Evolutionary conservation across 2,329 filamentous ascomycete species (phyloP).

Genomic region (Bipolaris oryzae): DNA sequence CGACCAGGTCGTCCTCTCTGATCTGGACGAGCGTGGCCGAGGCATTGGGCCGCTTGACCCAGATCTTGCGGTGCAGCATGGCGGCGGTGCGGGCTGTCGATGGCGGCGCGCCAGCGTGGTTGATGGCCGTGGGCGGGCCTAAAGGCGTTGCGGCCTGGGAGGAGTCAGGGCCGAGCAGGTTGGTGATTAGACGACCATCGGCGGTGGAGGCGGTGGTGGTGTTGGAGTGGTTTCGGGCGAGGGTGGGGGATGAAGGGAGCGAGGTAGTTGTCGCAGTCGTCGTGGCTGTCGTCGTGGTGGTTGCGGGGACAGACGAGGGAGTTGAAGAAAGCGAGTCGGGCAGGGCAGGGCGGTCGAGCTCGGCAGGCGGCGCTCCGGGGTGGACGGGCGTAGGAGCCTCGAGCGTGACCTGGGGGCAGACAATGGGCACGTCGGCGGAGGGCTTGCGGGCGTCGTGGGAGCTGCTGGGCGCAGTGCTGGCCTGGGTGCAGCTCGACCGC

Average conservation of each 20-base stretch:
- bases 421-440: slow-evolving; percentile 19
- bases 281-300: slow-evolving; percentile 17
- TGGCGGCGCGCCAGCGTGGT: slow-evolving; percentile 48
- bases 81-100: slow-evolving; percentile 38
- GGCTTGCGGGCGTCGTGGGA: slow-evolving; percentile 15
- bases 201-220: slow-evolving; percentile 49
- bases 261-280: slow-evolving; percentile 27
- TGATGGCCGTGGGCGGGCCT: slow-evolving; percentile 37
- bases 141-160: slow-evolving; percentile 31
- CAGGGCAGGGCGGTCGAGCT: slow-evolving; percentile 14
- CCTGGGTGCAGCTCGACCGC: slow-evolving; percentile 20
- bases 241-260: slow-evolving; percentile 52
- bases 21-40: slow-evolving; percentile 88
- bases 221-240: slow-evolving; percentile 49
- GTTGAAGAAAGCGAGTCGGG: slow-evolving; percentile 19
- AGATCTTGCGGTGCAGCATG: slow-evolving; percentile 75
- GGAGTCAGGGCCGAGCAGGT: slow-evolving; percentile 57
- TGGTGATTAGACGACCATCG: slow-evolving; percentile 51
- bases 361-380: slow-evolving; percentile 22
- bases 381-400: slow-evolving; percentile 45
- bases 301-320: neutral
- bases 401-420: slow-evolving; percentile 37
- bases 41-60: slow-evolving; percentile 86
- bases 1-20: slow-evolving; percentile 86
- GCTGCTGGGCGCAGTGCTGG: slow-evolving; percentile 15